Conservation (phyloP, 2,329 filamentous ascomycete species). For the Hirsutella minnesotensis region DNA sequence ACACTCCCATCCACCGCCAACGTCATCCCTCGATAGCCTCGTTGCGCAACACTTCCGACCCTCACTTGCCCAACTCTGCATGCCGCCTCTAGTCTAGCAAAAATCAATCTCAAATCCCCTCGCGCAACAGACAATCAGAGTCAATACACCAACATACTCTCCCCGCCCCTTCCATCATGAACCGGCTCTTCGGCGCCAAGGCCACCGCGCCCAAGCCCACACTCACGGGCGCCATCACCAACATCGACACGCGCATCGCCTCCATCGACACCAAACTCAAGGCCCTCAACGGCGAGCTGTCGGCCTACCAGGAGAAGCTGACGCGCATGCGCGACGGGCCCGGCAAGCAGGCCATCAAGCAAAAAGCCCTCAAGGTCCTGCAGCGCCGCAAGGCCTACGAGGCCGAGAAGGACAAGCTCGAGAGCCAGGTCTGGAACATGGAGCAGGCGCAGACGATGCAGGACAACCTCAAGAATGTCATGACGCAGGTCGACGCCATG, state of each 20-base stretch:
- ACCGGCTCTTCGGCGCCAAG: conserved; percentile 87
- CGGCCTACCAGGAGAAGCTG: conserved; percentile 77
- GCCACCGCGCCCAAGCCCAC: conserved; percentile 81
- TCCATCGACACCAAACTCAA: conserved; percentile 91
- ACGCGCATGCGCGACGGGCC: conserved; percentile 91
- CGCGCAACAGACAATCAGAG: neutral
- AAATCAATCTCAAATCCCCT: neutral
- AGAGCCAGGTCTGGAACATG: conserved; percentile 97
- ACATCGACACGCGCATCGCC: conserved; percentile 75
- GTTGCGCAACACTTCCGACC: neutral
- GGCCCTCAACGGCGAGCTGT: conserved; percentile 80
- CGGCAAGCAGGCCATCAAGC: conserved; percentile 82
- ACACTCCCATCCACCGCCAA: neutral
- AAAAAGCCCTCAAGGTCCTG: conserved; percentile 88
- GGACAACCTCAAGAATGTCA: conserved; percentile 95
- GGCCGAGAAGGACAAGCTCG: conserved; percentile 82
- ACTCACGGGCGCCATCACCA: conserved; percentile 69
- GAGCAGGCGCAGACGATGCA: conserved; percentile 97
- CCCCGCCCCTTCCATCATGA: conserved; percentile 47
- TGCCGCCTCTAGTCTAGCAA: neutral
- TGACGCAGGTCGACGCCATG: conserved; percentile 96
- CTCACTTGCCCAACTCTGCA: too few relatives aligned
- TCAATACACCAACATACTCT: neutral
- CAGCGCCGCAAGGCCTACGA: conserved; percentile 94
- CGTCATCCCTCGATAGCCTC: neutral